phyloP scores from a whole-genome alignment of 1,139 yeast genomes.

The Taphrina wiesneri region DNA sequence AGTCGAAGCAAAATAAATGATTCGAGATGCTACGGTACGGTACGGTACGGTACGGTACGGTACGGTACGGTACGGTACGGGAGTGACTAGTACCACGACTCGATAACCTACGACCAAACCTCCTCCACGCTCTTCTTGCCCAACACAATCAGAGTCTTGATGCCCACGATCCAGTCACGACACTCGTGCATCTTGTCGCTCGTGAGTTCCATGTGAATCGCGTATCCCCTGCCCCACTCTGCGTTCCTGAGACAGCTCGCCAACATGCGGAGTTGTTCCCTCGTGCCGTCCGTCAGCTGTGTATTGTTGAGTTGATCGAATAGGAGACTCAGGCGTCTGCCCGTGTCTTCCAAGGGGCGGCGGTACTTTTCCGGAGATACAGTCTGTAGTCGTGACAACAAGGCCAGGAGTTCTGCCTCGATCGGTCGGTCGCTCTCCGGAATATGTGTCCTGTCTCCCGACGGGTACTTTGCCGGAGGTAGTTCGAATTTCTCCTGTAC shows the following conservation, averaged over 20 bases:
- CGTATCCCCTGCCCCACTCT: conserved; percentile 63
- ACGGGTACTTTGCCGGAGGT: conserved; percentile 54
- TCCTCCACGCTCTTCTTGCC: conserved; percentile 40
- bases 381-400: conserved; percentile 66
- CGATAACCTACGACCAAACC: neutral
- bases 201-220: conserved; percentile 57
- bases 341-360: conserved; percentile 78
- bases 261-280: conserved; percentile 54
- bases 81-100: too few relatives aligned
- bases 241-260: conserved; percentile 54
- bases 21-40: too few relatives aligned
- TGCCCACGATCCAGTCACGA: conserved; percentile 93
- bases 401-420: conserved; percentile 56
- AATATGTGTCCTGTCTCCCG: conserved; percentile 73
- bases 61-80: too few relatives aligned
- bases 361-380: conserved; percentile 68
- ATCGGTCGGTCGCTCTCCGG: conserved; percentile 59
- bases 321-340: conserved; percentile 72
- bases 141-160: conserved; percentile 82
- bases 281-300: conserved; percentile 56
- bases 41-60: too few relatives aligned
- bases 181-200: conserved; percentile 70
- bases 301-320: conserved; percentile 79
- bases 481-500: conserved; percentile 36
- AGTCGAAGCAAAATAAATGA: too few relatives aligned